These are phyloP conservation scores for Ophidiomyces ophidiicola DNA, from an alignment of 2,329 filamentous ascomycete species.

Conservation along the genomic window DNA sequence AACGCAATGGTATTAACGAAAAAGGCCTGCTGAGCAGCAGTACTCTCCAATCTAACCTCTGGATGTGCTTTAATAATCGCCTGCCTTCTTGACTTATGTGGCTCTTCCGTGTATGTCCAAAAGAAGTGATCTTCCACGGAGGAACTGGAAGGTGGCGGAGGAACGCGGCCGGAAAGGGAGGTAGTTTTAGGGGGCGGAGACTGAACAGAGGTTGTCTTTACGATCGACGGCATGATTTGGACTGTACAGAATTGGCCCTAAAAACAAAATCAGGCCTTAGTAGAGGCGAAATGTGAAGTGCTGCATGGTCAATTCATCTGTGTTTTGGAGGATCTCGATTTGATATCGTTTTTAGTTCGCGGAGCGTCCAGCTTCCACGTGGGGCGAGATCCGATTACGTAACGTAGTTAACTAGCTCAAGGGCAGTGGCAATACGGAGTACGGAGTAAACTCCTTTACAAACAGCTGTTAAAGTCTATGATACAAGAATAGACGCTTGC, in stretches of 20 bases:
- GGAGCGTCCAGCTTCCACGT: conserved; percentile 11
- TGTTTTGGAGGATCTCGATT: too few relatives aligned
- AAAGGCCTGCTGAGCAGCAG: background rate
- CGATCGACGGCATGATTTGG: conserved; percentile 15
- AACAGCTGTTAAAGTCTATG: too few relatives aligned
- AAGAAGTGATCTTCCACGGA: conserved; percentile 58
- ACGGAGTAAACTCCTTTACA: background rate
- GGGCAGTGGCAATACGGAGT: background rate
- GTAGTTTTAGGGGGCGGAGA: conserved; percentile 2
- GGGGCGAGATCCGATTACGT: conserved; percentile 8
- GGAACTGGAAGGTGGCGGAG: conserved; percentile 23
- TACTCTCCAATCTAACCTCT: conserved; percentile 51
- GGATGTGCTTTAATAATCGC: conserved; percentile 98
- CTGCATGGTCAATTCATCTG: conserved; percentile 1
- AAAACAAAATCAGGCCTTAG: background rate
- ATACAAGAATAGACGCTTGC: background rate
- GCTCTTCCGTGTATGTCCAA: conserved; percentile 98
- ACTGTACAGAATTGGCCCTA: conserved; percentile 1
- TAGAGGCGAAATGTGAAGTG: background rate
- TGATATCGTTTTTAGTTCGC: too few relatives aligned
- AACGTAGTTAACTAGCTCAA: background rate
- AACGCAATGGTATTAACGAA: conserved; percentile 1
- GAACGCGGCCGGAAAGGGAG: conserved; percentile 3
- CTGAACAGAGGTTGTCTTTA: background rate
- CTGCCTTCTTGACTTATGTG: conserved; percentile 76